These are phyloP conservation scores for Pythium volutum DNA, from an alignment of 352 stramenopile genomes.

Conservation along the genomic window DNA sequence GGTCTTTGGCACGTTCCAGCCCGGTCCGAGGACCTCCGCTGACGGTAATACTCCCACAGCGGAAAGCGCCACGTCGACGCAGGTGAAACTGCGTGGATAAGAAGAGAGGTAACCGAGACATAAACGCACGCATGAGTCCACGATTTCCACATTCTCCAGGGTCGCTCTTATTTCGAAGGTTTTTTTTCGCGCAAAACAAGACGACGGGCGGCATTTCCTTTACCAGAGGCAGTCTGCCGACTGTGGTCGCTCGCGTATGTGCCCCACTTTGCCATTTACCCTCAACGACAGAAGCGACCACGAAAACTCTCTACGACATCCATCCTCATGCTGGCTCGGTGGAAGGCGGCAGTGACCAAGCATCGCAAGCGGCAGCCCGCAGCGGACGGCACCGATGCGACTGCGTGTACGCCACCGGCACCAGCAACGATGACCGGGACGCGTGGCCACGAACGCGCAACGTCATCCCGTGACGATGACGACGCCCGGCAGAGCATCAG, in stretches of 20 bases:
- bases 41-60: neutral
- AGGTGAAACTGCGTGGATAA: neutral
- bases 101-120: neutral
- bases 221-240: neutral
- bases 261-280: neutral
- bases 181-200: conserved; percentile 1
- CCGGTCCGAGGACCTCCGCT: neutral
- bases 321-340: conserved; percentile 4
- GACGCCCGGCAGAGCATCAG: conserved; percentile 1
- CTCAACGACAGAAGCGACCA: neutral
- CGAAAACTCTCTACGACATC: too few species aligned
- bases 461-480: neutral
- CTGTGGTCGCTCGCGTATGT: neutral
- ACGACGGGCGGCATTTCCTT: neutral
- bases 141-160: neutral
- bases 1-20: conserved; percentile 74
- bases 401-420: neutral
- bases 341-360: conserved; percentile 4
- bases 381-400: neutral
- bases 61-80: neutral
- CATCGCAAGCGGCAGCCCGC: conserved; percentile 1
- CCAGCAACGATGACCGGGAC: neutral
- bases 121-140: neutral
- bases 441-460: neutral
- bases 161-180: neutral